Percentiles rank a stretch among this genome's conserved stretches.
phyloP scores from a whole-genome alignment of 2,329 filamentous ascomycete species.

The Colletotrichum limetticola region DNA sequence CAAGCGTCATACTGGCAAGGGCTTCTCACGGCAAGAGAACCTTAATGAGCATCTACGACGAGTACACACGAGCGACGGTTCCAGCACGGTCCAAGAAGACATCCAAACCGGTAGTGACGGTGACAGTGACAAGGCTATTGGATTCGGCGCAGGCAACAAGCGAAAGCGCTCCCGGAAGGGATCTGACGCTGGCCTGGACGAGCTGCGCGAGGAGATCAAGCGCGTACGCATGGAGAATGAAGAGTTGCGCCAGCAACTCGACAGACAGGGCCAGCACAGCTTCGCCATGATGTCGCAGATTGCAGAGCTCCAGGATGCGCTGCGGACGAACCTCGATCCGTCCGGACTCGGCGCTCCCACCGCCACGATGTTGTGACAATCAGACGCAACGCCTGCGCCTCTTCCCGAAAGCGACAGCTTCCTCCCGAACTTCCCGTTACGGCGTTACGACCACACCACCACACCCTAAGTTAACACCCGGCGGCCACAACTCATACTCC shows the following conservation, averaged over 20 bases:
- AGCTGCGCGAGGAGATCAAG: constrained; percentile 74
- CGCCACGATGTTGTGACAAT: constrained; percentile 51
- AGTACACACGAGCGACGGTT: constrained; percentile 74
- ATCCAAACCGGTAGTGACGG: constrained; percentile 56
- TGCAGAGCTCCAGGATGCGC: constrained; percentile 55
- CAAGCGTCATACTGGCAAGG: constrained; percentile 88
- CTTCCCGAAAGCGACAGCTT: constrained; percentile 3
- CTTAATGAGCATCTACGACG: constrained; percentile 92
- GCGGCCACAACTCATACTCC: constrained; percentile 14
- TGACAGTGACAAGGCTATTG: constrained; percentile 54
- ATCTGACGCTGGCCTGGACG: constrained; percentile 57
- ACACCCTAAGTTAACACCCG: constrained; percentile 14
- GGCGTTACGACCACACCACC: constrained; percentile 28
- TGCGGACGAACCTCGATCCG: constrained; percentile 42
- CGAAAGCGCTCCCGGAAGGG: constrained; percentile 53
- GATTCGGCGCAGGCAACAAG: constrained; percentile 51
- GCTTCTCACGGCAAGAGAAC: constrained; percentile 94
- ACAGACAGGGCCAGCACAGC: constrained; percentile 59
- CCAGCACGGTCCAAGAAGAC: constrained; percentile 46
- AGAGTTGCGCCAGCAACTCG: constrained; percentile 63
- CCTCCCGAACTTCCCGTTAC: constrained; percentile 16
- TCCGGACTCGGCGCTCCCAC: constrained; percentile 50
- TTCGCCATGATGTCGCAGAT: constrained; percentile 61
- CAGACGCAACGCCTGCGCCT: constrained; percentile 18
- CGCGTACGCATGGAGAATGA: constrained; percentile 73